Evolutionary conservation across 2,329 filamentous ascomycete species (phyloP), one percentile per base, ranked within the genome.

Genomic region (Aspergillus sp.): DNA sequence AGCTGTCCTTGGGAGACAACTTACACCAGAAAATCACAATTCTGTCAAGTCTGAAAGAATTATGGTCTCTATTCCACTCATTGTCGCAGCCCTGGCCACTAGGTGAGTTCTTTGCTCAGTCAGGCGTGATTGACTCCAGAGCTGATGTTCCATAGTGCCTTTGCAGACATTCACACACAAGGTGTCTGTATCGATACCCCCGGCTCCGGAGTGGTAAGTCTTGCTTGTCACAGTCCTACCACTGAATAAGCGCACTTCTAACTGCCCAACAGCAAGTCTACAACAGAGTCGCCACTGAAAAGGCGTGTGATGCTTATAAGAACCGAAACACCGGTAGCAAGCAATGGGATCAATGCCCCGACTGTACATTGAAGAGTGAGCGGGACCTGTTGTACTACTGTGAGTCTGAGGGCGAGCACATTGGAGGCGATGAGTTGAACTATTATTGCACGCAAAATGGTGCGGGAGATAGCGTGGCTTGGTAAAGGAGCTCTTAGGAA

Each of bases 341-440:
- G 35, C 53, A 57, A 41, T 58, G 54, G 54, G 56, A 58, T 19
- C 45, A 48, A 22, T 58, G 56, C 15, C 54, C 54, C 2, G 56
- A 58, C 38, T 58, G 56, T 47, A 51, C 53, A 7, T 23, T 54
- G 15, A 25, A 43, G 20, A 55, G 38, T 22, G 53, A 50, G 23
- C 44, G 45, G 19, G 49, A 49, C 10, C 33, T 56, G 23, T 39
- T 55, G 27, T 52, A 51, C 39, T 57, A 58, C 41, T 58, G 56
- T 41, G 48, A 58, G n/a, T 55, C 53, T n/a, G 48, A 48, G 2
- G 54, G 38, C 0, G 45, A 49, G 27, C 56, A 58, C 42, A 58
- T 58, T 17, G 56, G 56, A 22, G 54, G 56, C 2, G 56, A 58
- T 10, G 56, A 58, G 38, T 44, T 57, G 41, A 48, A 47, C 15